Evolutionary conservation across 202 grass and related monocot genomes (phyloP), one percentile per base, ranked within the genome.

Genomic region (Zizania palustris): DNA sequence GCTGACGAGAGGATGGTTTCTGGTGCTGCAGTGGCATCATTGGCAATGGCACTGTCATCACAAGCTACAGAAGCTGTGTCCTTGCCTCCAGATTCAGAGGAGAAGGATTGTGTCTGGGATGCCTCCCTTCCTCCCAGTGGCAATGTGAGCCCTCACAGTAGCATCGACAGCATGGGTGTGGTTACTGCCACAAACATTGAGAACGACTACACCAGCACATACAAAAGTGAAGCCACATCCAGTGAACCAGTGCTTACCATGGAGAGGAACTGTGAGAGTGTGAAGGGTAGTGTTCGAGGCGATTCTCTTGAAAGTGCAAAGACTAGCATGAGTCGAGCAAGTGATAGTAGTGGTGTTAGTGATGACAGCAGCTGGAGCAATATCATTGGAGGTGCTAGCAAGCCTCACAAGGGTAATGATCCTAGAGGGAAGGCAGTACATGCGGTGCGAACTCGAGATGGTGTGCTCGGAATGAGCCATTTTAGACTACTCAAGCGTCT

Each of bases 91-190:
- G 83, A 82, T 68, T 93, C 88, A 0, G 91, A 93, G 41, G 94
- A 98, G 81, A 97, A 97, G 70, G 94, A 97, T 37, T 92, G 88
- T 46, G 82, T 97, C n/a, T 97, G 94, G 94, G 94, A 97, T 72
- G 91, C 88, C 55, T 98, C 91, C 12, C 87, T 94, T 21, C 91
- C 95, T 51, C 89, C 95, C 7, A 98, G 95, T 3, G 95, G 95
- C 33, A 95, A 98, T 88, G 95, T 90, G 41, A 98, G 95, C 83
- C 95, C 91, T 73, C 95, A 98, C 61, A 98, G 95, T 48, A 98
- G 95, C 79, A 98, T 92, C 72, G 95, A 98, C 73, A 93, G 91
- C 83, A 88, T 82, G 49, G 80, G 91, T 55, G 84, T 97, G 21
- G 48, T 80, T 59, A 90, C 84, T 33, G 86, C 84, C 11, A 82